These are phyloP conservation scores for Solioccasus polychromus DNA, from an alignment of 768 basidiomycete genomes.

Conservation along the genomic window DNA sequence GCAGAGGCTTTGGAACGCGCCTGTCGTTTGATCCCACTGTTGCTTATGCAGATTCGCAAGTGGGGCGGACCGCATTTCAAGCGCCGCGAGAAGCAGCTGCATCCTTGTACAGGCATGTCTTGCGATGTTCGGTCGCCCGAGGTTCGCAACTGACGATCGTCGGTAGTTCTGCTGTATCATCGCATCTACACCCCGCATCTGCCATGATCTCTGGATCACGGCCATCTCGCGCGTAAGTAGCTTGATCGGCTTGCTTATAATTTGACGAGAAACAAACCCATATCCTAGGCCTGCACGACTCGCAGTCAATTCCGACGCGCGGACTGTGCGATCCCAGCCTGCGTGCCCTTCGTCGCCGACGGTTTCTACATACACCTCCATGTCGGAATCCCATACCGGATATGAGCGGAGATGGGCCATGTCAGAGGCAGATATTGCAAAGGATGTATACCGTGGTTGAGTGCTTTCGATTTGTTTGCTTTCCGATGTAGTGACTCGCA, in stretches of 20 bases:
- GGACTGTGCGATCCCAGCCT: constrained; percentile 1
- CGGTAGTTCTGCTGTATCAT: constrained; percentile 52
- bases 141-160: constrained; percentile 11
- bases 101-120: constrained; percentile 57
- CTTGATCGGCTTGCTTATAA: background rate
- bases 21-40: constrained; percentile 45
- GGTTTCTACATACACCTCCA: background rate
- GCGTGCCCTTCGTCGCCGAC: constrained; percentile 1
- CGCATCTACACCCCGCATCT: constrained; percentile 34
- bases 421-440: constrained; percentile 21
- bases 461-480: background rate
- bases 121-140: too few species aligned
- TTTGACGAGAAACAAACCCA: background rate
- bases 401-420: constrained; percentile 23
- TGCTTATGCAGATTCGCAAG: constrained; percentile 39
- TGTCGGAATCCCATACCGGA: constrained; percentile 1
- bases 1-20: constrained; percentile 6
- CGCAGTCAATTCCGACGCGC: constrained; percentile 5
- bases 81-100: constrained; percentile 26
- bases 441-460: constrained; percentile 18
- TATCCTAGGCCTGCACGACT: constrained; percentile 11
- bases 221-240: constrained; percentile 22
- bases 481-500: background rate
- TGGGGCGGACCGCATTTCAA: constrained; percentile 1
- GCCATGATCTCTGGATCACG: constrained; percentile 6